Percentiles rank a stretch among this genome's conserved stretches.
phyloP scores from a whole-genome alignment of 768 basidiomycete genomes.

The Tricholoma saponaceum region DNA sequence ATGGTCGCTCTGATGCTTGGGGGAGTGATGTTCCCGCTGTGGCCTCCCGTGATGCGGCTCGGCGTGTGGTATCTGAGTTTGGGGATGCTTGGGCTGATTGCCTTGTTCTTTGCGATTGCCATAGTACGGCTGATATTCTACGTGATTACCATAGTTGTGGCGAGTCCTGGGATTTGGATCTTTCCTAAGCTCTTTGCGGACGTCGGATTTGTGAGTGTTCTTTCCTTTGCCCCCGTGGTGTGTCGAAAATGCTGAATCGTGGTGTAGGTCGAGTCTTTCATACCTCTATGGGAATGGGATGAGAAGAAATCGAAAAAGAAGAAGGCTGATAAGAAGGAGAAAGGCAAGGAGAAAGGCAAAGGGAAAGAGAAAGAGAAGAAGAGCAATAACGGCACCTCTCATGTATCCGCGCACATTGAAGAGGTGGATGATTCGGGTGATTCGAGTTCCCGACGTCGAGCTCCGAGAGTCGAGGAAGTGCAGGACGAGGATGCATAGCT shows the following conservation, averaged over 20 bases:
- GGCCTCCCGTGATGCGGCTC: slow-evolving; percentile 89
- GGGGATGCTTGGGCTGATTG: slow-evolving; percentile 82
- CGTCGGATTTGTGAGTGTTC: slow-evolving; percentile 86
- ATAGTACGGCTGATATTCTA: slow-evolving; percentile 92
- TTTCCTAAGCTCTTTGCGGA: slow-evolving; percentile 98
- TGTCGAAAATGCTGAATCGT: background rate
- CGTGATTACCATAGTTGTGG: slow-evolving; percentile 82
- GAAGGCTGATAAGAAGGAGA: slow-evolving; percentile 45
- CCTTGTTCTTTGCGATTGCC: slow-evolving; percentile 85
- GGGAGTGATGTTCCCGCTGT: slow-evolving; percentile 98
- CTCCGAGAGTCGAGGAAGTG: slow-evolving; percentile 45
- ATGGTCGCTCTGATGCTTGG: slow-evolving; percentile 95
- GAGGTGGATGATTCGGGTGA: slow-evolving; percentile 42
- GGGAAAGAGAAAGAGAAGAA: slow-evolving; percentile 38
- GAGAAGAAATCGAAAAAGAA: slow-evolving; percentile 69
- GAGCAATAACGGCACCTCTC: slow-evolving; percentile 22
- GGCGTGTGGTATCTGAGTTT: slow-evolving; percentile 97
- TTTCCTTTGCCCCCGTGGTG: background rate
- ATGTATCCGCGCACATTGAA: slow-evolving; percentile 38
- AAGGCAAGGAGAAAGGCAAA: slow-evolving; percentile 39
- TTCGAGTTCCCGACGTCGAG: slow-evolving; percentile 38
- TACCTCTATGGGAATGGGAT: slow-evolving; percentile 97
- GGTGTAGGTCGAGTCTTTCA: slow-evolving; percentile 91
- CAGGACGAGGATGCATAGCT: slow-evolving; percentile 35
- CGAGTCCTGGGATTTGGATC: slow-evolving; percentile 95